Evolutionary conservation across 495 filamentous ascomycete genomes (phyloP), one percentile per base, ranked within the genome.

Genomic region (Annulohypoxylon stygium): DNA sequence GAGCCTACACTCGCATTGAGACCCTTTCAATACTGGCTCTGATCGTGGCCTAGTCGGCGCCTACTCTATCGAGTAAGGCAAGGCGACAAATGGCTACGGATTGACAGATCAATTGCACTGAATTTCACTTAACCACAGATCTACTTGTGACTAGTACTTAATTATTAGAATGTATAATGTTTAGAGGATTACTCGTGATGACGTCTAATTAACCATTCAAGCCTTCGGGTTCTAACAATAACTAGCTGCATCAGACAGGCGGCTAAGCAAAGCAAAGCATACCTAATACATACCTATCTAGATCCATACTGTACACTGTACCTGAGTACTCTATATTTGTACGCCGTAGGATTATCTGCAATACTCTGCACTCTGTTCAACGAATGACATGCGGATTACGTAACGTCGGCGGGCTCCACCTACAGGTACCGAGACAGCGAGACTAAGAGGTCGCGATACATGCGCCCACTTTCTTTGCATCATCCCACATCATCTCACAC

Each of bases 401-500:
- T 69, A 69, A 69, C 20, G 30, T 9, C 12, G 25, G 18, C 9
- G 23, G 39, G 53, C 43, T 51, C 65, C 65, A 67, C 65, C 60
- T 51, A 41, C 33, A 61, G 45, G 53, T 33, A 45, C 39, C 30
- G 3, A 58, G 63, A 64, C 53, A 10, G 41, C 23, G 26, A 54
- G 25, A 9, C 14, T 11, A 61, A 30, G 10, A 36, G 58, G 43
- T 65, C 61, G 61, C 53, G 68, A 61, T 65, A 55, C 51, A n/a
- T 66, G 45, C 55, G 61, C 43, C 45, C 62, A 54, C 62, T 20
- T 57, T 62, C 55, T 61, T 48, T 48, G 4, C 65, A 65, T 71
- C 73, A 75, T 75, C 61, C 72, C 51, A 71, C 36, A 70, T 71
- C 72, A 71, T 70, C 34, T 74, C 71, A 74, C 69, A 36, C 47